phyloP scores from a whole-genome alignment of 441 rosid genomes.

The Rhodomyrtus psidioides region DNA sequence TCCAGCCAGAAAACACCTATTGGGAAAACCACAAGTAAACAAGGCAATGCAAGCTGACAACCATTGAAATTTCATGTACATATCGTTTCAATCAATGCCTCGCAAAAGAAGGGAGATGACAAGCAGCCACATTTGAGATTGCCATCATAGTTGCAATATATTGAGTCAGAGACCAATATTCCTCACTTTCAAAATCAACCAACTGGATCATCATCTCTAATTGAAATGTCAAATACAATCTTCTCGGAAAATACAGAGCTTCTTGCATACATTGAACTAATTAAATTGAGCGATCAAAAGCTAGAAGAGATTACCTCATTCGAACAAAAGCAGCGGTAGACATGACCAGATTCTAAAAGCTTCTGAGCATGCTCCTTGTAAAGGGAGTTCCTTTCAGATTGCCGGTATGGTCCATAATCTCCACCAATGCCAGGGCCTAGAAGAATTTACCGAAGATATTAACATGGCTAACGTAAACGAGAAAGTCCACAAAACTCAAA shows the following conservation, averaged over 20 bases:
- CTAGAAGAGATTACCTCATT: slow-evolving; percentile 42
- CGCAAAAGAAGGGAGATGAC: not conserved
- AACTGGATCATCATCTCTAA: not conserved
- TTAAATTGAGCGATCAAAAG: not conserved
- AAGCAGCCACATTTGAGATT: not conserved
- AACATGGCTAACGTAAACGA: not conserved
- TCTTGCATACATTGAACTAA: not conserved
- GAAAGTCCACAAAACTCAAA: not conserved
- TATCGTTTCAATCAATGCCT: not conserved
- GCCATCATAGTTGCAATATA: not conserved
- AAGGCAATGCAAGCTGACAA: not conserved
- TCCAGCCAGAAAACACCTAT: not conserved
- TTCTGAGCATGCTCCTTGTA: slow-evolving; percentile 69
- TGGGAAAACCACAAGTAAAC: not conserved
- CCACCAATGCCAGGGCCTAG: slow-evolving; percentile 83
- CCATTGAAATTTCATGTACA: not conserved
- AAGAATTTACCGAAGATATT: not conserved
- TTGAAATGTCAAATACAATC: not conserved
- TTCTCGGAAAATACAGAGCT: not conserved
- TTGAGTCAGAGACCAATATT: not conserved
- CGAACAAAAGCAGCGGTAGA: slow-evolving; percentile 83
- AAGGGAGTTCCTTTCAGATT: slow-evolving; percentile 79
- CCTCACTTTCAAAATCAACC: not conserved
- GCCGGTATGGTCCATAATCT: slow-evolving; percentile 78
- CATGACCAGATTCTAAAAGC: slow-evolving; percentile 86